A percentile compares a stretch with the other conserved stretches of the same genome.
phyloP scores from a whole-genome alignment of 352 stramenopile genomes.

The Pythium phragmitis region DNA sequence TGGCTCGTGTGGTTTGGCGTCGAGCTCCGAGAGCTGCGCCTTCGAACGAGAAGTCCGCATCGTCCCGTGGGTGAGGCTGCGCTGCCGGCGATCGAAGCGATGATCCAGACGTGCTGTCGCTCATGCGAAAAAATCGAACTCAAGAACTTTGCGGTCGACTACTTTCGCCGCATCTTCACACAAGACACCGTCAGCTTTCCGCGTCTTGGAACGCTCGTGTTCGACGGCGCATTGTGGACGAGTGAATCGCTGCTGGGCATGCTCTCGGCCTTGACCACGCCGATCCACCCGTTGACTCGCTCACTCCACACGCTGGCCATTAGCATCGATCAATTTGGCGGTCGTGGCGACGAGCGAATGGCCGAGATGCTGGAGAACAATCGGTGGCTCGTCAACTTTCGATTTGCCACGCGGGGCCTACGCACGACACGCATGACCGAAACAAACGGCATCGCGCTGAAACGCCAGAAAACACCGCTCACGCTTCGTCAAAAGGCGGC shows the following conservation, averaged over 20 bases:
- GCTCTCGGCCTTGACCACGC: background rate
- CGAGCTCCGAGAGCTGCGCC: background rate
- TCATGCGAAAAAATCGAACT: background rate
- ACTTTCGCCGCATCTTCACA: background rate
- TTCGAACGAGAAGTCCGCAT: background rate
- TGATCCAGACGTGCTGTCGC: background rate
- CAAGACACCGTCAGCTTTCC: background rate
- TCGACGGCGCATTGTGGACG: background rate
- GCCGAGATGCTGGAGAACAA: background rate
- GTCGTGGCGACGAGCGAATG: background rate
- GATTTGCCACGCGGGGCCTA: background rate
- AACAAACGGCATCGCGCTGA: background rate
- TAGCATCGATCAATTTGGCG: background rate
- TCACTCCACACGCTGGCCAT: conserved; percentile 1
- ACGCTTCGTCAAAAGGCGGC: background rate
- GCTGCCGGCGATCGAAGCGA: background rate
- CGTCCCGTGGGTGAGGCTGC: background rate
- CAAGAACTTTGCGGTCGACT: background rate
- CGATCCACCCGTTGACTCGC: background rate
- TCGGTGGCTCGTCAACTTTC: background rate
- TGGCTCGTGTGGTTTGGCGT: background rate
- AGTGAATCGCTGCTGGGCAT: background rate
- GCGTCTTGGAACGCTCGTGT: background rate
- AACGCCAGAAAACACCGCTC: background rate
- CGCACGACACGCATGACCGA: background rate